Conservation (phyloP, 129 eudicot genomes). For the Flaveria bidentis region DNA sequence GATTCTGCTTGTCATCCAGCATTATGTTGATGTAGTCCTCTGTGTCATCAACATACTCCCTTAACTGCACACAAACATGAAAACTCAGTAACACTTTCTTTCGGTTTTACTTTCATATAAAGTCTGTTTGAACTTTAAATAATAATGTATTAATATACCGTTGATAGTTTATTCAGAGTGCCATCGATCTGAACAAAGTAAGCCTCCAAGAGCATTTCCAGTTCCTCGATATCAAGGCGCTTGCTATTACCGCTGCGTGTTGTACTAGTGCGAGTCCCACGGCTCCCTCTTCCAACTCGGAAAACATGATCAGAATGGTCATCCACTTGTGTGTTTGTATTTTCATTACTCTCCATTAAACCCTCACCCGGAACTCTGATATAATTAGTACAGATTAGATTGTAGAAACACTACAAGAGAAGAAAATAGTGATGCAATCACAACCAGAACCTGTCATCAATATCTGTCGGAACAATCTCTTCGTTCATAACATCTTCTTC, state of each 20-base stretch:
- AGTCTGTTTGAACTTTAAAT: neutral
- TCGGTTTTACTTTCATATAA: neutral
- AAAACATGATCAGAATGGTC: slow-evolving; percentile 24
- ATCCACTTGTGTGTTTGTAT: slow-evolving; percentile 19
- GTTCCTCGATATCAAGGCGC: slow-evolving; percentile 53
- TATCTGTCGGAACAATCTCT: slow-evolving; percentile 36
- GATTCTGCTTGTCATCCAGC: slow-evolving; percentile 77
- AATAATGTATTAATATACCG: slow-evolving; percentile 26
- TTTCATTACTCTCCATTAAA: slow-evolving; percentile 11
- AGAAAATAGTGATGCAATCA: neutral
- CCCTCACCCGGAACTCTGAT: slow-evolving; percentile 22
- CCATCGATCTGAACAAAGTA: slow-evolving; percentile 69
- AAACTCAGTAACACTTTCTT: neutral
- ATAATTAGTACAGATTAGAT: neutral
- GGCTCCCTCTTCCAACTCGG: slow-evolving; percentile 36
- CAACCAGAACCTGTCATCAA: slow-evolving; percentile 28
- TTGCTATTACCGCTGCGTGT: slow-evolving; percentile 37
- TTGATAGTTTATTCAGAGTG: slow-evolving; percentile 48
- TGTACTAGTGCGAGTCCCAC: slow-evolving; percentile 42
- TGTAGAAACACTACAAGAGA: slow-evolving; percentile 2
- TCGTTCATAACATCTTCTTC: slow-evolving; percentile 41
- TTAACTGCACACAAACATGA: slow-evolving; percentile 35
- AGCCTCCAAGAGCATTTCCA: slow-evolving; percentile 67
- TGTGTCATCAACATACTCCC: slow-evolving; percentile 71
- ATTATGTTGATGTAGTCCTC: slow-evolving; percentile 69